A percentile compares a stretch with the other conserved stretches of the same genome.
Evolutionary conservation across 208 protist genomes (phyloP).

Genomic region (Trypanosomatidae sp.): DNA sequence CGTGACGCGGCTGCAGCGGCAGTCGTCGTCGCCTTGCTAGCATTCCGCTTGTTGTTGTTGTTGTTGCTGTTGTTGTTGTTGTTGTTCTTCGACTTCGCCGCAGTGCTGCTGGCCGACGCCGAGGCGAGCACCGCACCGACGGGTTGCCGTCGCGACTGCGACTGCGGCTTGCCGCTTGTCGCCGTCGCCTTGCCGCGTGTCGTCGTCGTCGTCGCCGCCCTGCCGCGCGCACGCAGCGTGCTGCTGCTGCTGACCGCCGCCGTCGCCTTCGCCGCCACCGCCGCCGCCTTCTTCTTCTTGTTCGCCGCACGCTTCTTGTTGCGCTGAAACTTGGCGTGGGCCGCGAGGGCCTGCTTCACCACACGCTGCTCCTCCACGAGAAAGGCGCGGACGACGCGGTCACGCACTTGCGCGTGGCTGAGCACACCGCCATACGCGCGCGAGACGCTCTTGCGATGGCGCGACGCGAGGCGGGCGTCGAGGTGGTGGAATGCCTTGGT

Average conservation of each 20-base stretch:
- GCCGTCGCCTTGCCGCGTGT: no score
- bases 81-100: no score
- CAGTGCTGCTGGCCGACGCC: no score
- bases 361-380: slow-evolving; percentile 99
- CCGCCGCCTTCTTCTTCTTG: slow-evolving; percentile 40
- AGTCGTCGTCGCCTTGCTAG: no score
- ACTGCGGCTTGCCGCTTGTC: no score
- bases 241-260: neutral
- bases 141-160: no score
- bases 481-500: slow-evolving; percentile 88
- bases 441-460: slow-evolving; percentile 91
- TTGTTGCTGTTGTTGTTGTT: neutral
- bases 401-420: slow-evolving; percentile 90
- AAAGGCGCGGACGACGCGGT: slow-evolving; percentile 97
- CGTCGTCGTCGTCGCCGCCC: no score
- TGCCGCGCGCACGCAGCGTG: no score
- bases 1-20: slow-evolving; percentile 12
- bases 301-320: slow-evolving; percentile 47
- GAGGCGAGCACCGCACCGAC: no score
- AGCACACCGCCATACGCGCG: slow-evolving; percentile 96
- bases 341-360: slow-evolving; percentile 88
- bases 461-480: slow-evolving; percentile 66
- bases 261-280: neutral
- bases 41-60: no score
- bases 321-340: slow-evolving; percentile 51